Evolutionary conservation across 2,329 filamentous ascomycete species (phyloP).

Genomic region (Fonsecaea pedrosoi): DNA sequence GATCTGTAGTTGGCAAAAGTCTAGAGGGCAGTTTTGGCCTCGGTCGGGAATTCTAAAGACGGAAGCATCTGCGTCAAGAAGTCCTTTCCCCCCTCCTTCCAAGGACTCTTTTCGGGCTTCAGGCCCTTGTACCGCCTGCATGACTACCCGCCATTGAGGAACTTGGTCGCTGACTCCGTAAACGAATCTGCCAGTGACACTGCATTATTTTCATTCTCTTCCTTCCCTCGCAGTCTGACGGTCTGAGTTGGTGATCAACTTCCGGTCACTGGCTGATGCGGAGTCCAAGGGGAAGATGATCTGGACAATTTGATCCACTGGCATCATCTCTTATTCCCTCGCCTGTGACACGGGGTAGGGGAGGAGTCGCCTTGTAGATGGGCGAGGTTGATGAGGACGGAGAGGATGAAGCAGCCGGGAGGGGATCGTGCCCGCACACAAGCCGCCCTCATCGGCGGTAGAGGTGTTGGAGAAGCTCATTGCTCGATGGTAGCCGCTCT

Average conservation of each 20-base stretch:
- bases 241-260: not conserved
- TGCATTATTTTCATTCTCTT: not conserved
- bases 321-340: slow-evolving; percentile 9
- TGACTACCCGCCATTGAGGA: slow-evolving; percentile 13
- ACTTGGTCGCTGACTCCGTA: slow-evolving; percentile 13
- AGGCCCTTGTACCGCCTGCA: slow-evolving; percentile 24
- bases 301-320: slow-evolving; percentile 1
- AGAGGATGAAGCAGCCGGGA: slow-evolving; percentile 9
- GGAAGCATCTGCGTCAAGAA: slow-evolving; percentile 12
- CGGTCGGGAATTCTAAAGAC: slow-evolving; percentile 11
- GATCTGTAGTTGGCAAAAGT: slow-evolving; percentile 4
- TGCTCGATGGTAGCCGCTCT: slow-evolving; percentile 24
- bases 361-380: not conserved
- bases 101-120: slow-evolving; percentile 2
- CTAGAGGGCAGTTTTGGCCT: not conserved
- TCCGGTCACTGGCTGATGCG: slow-evolving; percentile 3
- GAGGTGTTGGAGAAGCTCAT: slow-evolving; percentile 18
- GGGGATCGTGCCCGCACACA: slow-evolving; percentile 21
- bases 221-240: slow-evolving; percentile 1
- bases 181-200: slow-evolving; percentile 4
- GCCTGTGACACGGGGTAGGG: not conserved
- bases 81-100: not conserved
- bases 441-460: slow-evolving; percentile 23
- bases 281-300: not conserved
- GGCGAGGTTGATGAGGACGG: not conserved